Conservation (phyloP, 192 early-diverging fungal species). For the Phlyctochytrium bullatum region DNA sequence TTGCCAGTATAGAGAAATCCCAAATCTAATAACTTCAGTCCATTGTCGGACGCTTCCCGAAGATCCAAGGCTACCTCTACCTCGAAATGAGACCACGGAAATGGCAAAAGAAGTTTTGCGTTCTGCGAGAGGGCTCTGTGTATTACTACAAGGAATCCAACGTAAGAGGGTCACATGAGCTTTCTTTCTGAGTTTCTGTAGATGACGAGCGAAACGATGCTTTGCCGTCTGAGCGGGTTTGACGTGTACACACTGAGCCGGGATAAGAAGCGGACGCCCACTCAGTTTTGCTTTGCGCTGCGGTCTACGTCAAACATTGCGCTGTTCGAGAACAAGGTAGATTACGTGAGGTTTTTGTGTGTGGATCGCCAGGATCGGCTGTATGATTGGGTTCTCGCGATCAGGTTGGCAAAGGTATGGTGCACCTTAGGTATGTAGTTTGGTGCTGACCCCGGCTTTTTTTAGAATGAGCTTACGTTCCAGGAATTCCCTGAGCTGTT, state of each 20-base stretch:
- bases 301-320: constrained; percentile 74
- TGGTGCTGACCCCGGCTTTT: constrained; percentile 1
- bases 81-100: constrained; percentile 78
- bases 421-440: neutral
- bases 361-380: constrained; percentile 62
- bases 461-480: constrained; percentile 39
- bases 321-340: constrained; percentile 80
- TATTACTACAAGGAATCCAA: constrained; percentile 68
- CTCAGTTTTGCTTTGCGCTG: constrained; percentile 78
- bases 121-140: constrained; percentile 61
- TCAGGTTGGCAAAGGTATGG: constrained; percentile 67
- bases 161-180: constrained; percentile 24
- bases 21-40: constrained; percentile 30
- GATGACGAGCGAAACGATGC: constrained; percentile 23
- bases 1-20: neutral
- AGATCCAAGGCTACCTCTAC: constrained; percentile 67
- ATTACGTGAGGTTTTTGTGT: constrained; percentile 77
- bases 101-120: constrained; percentile 78
- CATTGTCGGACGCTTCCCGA: constrained; percentile 43
- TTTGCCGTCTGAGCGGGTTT: constrained; percentile 63
- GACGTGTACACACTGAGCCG: constrained; percentile 80
- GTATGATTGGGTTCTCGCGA: constrained; percentile 70
- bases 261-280: constrained; percentile 67
- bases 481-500: constrained; percentile 42
- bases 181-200: neutral